These are phyloP conservation scores for Naganishia albida DNA, from an alignment of 1,284 basidiomycete species.

Conservation along the genomic window DNA sequence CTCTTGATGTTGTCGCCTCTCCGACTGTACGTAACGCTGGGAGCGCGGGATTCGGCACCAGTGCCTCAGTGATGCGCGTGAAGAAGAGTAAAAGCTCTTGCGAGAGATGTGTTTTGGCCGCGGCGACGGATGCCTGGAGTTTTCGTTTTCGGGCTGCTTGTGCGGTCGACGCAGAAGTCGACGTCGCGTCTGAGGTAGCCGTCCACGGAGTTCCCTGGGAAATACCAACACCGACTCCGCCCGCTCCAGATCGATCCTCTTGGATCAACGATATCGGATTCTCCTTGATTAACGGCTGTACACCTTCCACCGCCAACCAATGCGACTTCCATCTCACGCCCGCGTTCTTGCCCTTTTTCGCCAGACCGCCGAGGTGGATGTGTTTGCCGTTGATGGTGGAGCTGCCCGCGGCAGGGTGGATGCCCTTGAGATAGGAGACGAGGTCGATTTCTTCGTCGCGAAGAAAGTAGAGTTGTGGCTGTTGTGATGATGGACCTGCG, in stretches of 20 bases:
- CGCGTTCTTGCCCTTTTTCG: slow-evolving; percentile 39
- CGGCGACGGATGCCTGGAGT: slow-evolving; percentile 19
- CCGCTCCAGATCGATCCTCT: slow-evolving; percentile 10
- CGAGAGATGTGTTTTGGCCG: slow-evolving; percentile 60
- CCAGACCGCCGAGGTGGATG: slow-evolving; percentile 9
- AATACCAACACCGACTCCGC: background rate
- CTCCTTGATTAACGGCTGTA: slow-evolving; percentile 93
- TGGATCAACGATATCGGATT: slow-evolving; percentile 69
- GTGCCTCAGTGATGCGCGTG: slow-evolving; percentile 80
- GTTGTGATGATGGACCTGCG: slow-evolving; percentile 46
- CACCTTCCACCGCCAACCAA: slow-evolving; percentile 97
- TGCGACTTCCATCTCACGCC: slow-evolving; percentile 65
- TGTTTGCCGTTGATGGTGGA: slow-evolving; percentile 10
- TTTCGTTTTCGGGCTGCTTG: slow-evolving; percentile 10
- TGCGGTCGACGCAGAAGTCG: background rate
- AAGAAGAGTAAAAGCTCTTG: slow-evolving; percentile 96
- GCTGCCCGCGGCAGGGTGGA: slow-evolving; percentile 43
- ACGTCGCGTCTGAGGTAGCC: background rate
- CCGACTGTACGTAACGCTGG: slow-evolving; percentile 52
- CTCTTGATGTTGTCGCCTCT: background rate
- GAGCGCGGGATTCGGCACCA: slow-evolving; percentile 63
- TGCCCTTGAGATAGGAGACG: slow-evolving; percentile 73
- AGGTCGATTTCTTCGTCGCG: slow-evolving; percentile 99
- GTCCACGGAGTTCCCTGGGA: background rate
- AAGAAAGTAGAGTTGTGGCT: slow-evolving; percentile 81